A percentile compares a stretch with the other conserved stretches of the same genome.
These are phyloP conservation scores for Porcisia deanei DNA, from an alignment of 208 protist genomes.

Conservation along the genomic window DNA sequence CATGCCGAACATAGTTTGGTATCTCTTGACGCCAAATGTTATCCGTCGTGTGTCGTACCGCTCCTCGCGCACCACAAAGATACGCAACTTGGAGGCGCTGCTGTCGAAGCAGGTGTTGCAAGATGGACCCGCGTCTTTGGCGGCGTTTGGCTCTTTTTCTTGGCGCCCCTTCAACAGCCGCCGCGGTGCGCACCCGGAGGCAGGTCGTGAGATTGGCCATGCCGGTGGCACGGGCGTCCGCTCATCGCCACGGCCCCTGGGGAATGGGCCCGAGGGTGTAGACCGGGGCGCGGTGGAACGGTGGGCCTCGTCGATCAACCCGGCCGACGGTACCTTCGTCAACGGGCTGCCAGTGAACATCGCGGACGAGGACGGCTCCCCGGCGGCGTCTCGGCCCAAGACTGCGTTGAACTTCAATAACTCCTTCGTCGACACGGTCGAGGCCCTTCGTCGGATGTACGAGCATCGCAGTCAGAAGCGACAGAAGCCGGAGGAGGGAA, in stretches of 20 bases:
- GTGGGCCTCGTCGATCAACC: constrained; percentile 51
- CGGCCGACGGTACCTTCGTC: constrained; percentile 59
- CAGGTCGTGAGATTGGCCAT: too few relatives aligned
- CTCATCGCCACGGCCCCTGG: neutral
- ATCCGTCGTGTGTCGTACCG: constrained; percentile 84
- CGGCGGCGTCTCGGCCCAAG: neutral
- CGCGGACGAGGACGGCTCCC: constrained; percentile 1
- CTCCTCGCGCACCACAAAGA: constrained; percentile 54
- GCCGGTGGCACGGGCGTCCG: neutral
- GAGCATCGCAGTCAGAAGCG: constrained; percentile 27
- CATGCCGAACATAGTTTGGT: constrained; percentile 67
- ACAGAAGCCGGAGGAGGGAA: constrained; percentile 16
- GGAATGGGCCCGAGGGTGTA: constrained; percentile 2
- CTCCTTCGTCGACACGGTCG: constrained; percentile 48
- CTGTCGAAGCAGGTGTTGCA: constrained; percentile 20
- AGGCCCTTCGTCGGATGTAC: constrained; percentile 34
- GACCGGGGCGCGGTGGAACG: constrained; percentile 31
- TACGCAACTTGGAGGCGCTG: constrained; percentile 53
- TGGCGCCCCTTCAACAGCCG: neutral
- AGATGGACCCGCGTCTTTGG: neutral
- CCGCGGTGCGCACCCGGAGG: neutral
- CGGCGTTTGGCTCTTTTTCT: neutral
- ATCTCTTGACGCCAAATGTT: constrained; percentile 69
- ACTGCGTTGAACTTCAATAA: constrained; percentile 24
- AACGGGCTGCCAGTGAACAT: constrained; percentile 44